A percentile compares a stretch with the other conserved stretches of the same genome.
These are phyloP conservation scores for Suillus lakei DNA, from an alignment of 768 basidiomycete genomes.

Conservation along the genomic window DNA sequence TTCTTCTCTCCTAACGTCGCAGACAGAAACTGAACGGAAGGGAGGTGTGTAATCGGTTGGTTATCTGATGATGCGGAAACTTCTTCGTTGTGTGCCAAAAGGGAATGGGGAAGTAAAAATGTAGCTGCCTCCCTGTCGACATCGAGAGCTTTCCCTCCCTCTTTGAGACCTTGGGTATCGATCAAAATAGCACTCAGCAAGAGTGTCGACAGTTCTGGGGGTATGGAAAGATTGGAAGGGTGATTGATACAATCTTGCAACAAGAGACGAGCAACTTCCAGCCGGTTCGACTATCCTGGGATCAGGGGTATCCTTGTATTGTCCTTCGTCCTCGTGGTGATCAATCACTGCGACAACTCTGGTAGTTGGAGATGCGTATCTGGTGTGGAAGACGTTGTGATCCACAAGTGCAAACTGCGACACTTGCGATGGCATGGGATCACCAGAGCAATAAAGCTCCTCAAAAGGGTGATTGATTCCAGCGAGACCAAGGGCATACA, in stretches of 20 bases:
- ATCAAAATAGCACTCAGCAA: slow-evolving; percentile 82
- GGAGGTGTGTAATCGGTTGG: slow-evolving; percentile 13
- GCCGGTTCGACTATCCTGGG: slow-evolving; percentile 70
- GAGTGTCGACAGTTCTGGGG: slow-evolving; percentile 74
- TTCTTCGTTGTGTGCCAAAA: slow-evolving; percentile 35
- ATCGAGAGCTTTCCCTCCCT: slow-evolving; percentile 74
- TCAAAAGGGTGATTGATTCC: slow-evolving; percentile 26
- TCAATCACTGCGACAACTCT: slow-evolving; percentile 84
- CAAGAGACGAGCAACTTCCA: slow-evolving; percentile 79
- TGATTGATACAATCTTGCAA: slow-evolving; percentile 47
- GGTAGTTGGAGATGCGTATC: slow-evolving; percentile 44
- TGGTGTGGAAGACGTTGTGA: slow-evolving; percentile 72
- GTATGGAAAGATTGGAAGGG: slow-evolving; percentile 29
- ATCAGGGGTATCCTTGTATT: slow-evolving; percentile 60
- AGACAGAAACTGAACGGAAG: slow-evolving; percentile 53
- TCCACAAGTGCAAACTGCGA: slow-evolving; percentile 83
- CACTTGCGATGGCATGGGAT: slow-evolving; percentile 49
- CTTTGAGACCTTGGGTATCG: slow-evolving; percentile 83
- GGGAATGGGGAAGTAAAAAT: slow-evolving; percentile 66
- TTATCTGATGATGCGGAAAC: slow-evolving; percentile 34
- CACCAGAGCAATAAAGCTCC: slow-evolving; percentile 70
- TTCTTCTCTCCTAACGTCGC: slow-evolving; percentile 60
- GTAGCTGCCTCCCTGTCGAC: slow-evolving; percentile 67
- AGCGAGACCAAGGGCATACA: neutral
- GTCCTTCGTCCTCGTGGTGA: slow-evolving; percentile 88